Base-by-base conservation (phyloP, 169 alveolate species). In the Theileria annulata region DNA sequence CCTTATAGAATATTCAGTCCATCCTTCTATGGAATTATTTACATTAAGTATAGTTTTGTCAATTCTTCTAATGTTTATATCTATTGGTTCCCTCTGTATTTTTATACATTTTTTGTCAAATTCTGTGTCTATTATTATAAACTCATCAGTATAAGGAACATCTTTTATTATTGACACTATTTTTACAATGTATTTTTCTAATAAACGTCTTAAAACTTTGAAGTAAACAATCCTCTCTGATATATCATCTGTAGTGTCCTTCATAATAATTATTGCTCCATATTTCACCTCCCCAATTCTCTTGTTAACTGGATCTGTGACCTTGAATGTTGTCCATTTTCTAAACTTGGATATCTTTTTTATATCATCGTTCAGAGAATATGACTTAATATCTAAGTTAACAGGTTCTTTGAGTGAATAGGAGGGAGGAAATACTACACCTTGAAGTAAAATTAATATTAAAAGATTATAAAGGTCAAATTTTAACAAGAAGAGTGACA, bases 211-310 rank as follows among this genome's bases (percentile, higher is more conserved):
- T 51, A 69, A 49, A 23, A 25, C 64, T 15, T 69, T 69, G 10
- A 42, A 21, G 42, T 72, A 72, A 13, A 72, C 79, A 3, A 72
- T 51, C 35, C 79, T 72, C 28, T 72, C 79, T 8, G 21, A 17
- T 37, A 72, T 72, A 30, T 60, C 70, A 13, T 58, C 58, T 23
- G 3, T 21, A 12, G 30, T 23, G 12, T 58, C 71, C 31, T 72
- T 28, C 62, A 56, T 58, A 59, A 72, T 49, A 25, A 28, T n/a
- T 72, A 72, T 72, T 33, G 28, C 28, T 28, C 79, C 79, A 58
- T 72, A 56, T 30, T 15, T 58, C 4, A 72, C 79, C 28, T 72
- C 79, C 28, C 79, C 79, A 15, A 72, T 72, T 21, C 79, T 58
- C 13, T 60, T 72, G 62, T 56, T 58, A 9, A 23, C 28, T 19